Base-by-base conservation (phyloP, 306 rosid species). In the Malus asiatica region DNA sequence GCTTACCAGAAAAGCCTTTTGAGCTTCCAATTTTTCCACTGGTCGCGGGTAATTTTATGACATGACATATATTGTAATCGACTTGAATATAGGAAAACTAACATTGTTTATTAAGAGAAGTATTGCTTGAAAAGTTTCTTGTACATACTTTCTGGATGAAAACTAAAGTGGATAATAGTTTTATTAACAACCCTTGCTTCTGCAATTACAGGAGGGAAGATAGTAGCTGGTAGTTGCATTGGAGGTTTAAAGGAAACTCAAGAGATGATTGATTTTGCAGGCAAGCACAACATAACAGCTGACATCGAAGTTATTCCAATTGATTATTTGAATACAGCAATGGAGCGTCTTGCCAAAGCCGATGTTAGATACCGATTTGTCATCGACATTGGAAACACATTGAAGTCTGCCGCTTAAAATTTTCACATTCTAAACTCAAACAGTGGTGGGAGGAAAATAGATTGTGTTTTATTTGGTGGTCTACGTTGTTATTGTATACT, bases 331-430 rank as follows among this genome's bases (percentile, higher is more conserved):
- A 89, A 89, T n/a, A 80, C 76, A 0, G 91, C 91, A 3, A 82
- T 87, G 82, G 85, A 87, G 19, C 87, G 91, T 8, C 80, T 89
- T 18, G 6, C 5, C 20, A 89, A 83, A 59, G 80, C 73, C 0
- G 89, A 89, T 69, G 89, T 89, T 38, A 87, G 79, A 53, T 89
- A 89, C 73, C 91, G 93, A 30, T 87, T 83, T 72, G 87, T 86
- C 11, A 83, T 83, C 2, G 89, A 86, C 51, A 70, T 78, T 15
- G 84, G 76, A 5, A 83, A 83, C 62, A 84, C 83, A 19, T n/a
- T 57, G 48, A 46, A 75, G 48, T 4, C 63, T 27, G 48, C 2
- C 16, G 19, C 65, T 57, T 72, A 8, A n/a, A n/a, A n/a, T 35
- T 38, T 38, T 38, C 42, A 38, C 42, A 7, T 38, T 38, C 42